A percentile compares a stretch with the other conserved stretches of the same genome.
Evolutionary conservation across 768 basidiomycete species (phyloP).

Genomic region (Rhizopogon vulgaris): DNA sequence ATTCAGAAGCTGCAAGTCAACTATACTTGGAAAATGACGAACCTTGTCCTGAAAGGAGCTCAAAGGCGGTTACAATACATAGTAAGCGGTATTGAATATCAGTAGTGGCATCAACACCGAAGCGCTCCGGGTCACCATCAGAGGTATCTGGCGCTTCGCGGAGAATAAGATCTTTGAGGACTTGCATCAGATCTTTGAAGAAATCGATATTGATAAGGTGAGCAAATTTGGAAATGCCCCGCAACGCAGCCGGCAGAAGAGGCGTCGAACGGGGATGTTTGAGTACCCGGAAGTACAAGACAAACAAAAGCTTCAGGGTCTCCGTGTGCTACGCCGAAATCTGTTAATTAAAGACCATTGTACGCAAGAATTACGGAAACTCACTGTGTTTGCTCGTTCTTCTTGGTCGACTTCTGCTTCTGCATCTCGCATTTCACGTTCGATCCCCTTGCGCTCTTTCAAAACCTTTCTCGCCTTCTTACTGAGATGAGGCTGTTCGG

Average conservation of each 20-base stretch:
- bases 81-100: constrained; percentile 58
- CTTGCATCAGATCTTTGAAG: constrained; percentile 90
- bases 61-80: constrained; percentile 96
- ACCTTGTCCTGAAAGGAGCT: constrained; percentile 95
- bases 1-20: constrained; percentile 9
- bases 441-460: constrained; percentile 86
- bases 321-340: constrained; percentile 77
- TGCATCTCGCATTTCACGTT: constrained; percentile 89
- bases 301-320: constrained; percentile 94
- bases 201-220: constrained; percentile 98
- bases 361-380: constrained; percentile 24
- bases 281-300: constrained; percentile 92
- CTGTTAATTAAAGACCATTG: constrained; percentile 9
- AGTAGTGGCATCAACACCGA: constrained; percentile 27
- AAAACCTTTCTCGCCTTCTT: constrained; percentile 85
- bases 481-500: constrained; percentile 71
- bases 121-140: constrained; percentile 23
- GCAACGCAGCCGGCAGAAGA: constrained; percentile 80
- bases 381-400: constrained; percentile 74
- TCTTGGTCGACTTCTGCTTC: constrained; percentile 92
- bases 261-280: constrained; percentile 77
- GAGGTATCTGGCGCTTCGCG: constrained; percentile 37
- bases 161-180: constrained; percentile 71
- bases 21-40: constrained; percentile 12
- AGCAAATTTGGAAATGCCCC: constrained; percentile 89